phyloP scores from a whole-genome alignment of 2,329 filamentous ascomycete genomes.

The Clarireedia paspali region DNA sequence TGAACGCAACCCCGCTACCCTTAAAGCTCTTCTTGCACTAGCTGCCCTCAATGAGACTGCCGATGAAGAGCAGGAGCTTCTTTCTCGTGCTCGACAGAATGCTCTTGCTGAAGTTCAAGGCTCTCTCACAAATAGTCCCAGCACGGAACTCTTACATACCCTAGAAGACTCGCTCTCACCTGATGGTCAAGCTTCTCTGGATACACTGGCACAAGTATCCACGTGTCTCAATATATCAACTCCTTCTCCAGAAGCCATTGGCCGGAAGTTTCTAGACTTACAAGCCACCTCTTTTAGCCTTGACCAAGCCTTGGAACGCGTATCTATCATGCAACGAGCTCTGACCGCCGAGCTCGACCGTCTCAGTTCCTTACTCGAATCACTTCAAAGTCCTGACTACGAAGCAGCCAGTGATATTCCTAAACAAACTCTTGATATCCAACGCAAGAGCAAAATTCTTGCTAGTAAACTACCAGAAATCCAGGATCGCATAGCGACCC shows the following conservation, averaged over 20 bases:
- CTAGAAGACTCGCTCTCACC: conserved; percentile 46
- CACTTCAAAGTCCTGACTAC: conserved; percentile 40
- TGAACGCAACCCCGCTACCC: conserved; percentile 79
- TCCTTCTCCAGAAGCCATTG: conserved; percentile 39
- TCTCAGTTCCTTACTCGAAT: conserved; percentile 34
- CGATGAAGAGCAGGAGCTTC: conserved; percentile 57
- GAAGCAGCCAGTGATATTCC: conserved; percentile 51
- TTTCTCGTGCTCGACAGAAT: conserved; percentile 51
- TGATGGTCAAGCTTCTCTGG: conserved; percentile 48
- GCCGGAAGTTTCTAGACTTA: conserved; percentile 45
- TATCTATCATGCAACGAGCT: conserved; percentile 48
- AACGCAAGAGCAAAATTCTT: conserved; percentile 61
- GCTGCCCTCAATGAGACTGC: conserved; percentile 70
- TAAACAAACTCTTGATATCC: conserved; percentile 66
- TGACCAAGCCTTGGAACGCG: conserved; percentile 47
- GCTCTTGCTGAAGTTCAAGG: conserved; percentile 48
- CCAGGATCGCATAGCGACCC: conserved; percentile 42
- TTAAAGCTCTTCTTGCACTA: conserved; percentile 66
- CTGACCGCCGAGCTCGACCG: conserved; percentile 42
- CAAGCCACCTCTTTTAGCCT: conserved; percentile 45
- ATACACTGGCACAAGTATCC: conserved; percentile 49
- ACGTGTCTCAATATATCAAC: conserved; percentile 36
- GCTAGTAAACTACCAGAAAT: conserved; percentile 61
- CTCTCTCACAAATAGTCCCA: conserved; percentile 28
- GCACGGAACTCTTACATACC: conserved; percentile 40